These are phyloP conservation scores for Blastobotrys persicus DNA, from an alignment of 1,139 yeast genomes.

Conservation along the genomic window DNA sequence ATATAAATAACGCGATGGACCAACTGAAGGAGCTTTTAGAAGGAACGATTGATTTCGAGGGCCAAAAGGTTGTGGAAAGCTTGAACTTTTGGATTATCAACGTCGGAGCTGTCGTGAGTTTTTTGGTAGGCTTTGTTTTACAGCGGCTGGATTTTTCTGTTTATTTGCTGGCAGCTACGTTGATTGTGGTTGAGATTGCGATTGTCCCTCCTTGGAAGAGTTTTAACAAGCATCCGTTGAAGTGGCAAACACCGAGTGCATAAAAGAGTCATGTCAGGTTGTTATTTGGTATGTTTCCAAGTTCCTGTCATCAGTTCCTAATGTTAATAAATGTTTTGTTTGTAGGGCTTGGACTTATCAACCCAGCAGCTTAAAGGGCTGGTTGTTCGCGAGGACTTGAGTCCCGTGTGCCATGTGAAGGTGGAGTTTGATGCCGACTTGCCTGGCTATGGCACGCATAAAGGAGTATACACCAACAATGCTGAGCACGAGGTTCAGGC, in stretches of 20 bases:
- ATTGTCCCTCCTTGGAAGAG: constrained; percentile 58
- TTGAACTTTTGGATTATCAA: constrained; percentile 30
- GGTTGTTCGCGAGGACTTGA: constrained; percentile 54
- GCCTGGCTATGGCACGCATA: constrained; percentile 55
- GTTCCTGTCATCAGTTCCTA: background rate
- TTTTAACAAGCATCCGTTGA: constrained; percentile 48
- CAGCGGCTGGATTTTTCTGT: constrained; percentile 44
- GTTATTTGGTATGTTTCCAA: constrained; percentile 13
- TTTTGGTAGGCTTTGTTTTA: constrained; percentile 47
- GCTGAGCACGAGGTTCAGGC: constrained; percentile 43
- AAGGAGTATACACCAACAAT: constrained; percentile 65
- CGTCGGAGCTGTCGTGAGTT: constrained; percentile 41
- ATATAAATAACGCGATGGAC: constrained; percentile 23
- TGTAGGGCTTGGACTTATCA: constrained; percentile 73
- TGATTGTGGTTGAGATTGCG: constrained; percentile 40
- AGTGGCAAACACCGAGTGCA: constrained; percentile 36
- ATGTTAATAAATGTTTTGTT: constrained; percentile 10
- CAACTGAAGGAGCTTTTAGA: constrained; percentile 38
- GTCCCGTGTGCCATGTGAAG: constrained; percentile 54
- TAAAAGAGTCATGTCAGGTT: constrained; percentile 4
- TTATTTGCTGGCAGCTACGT: constrained; percentile 40
- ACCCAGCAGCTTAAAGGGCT: constrained; percentile 86
- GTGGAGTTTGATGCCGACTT: constrained; percentile 73
- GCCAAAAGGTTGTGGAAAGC: constrained; percentile 50
- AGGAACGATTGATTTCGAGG: constrained; percentile 62